A percentile compares a stretch with the other conserved stretches of the same genome.
Conservation (phyloP, 2,329 filamentous ascomycete species). For the Epichloe aotearoae region DNA sequence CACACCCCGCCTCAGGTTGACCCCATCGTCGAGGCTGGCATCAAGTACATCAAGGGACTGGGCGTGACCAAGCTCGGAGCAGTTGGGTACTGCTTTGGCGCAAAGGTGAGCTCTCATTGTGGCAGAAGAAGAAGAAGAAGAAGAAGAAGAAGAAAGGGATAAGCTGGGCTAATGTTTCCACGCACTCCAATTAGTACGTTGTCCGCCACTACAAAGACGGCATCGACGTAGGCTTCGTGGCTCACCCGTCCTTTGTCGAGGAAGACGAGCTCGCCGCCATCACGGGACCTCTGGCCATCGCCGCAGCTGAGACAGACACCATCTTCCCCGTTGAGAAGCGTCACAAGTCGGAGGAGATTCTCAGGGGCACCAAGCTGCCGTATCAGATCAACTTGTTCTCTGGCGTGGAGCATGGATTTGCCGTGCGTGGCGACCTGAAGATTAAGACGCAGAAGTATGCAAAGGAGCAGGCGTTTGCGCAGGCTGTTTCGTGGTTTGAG, state of each 20-base stretch:
- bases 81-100: conserved; percentile 54
- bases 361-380: conserved; percentile 35
- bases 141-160: not conserved
- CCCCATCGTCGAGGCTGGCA: conserved; percentile 19
- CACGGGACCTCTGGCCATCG: conserved; percentile 43
- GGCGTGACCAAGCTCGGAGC: conserved; percentile 40
- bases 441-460: conserved; percentile 45
- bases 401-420: conserved; percentile 60
- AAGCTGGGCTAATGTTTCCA: not conserved
- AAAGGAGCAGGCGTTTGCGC: conserved; percentile 66
- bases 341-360: conserved; percentile 43
- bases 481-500: conserved; percentile 66
- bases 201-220: conserved; percentile 47
- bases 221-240: conserved; percentile 46
- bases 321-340: conserved; percentile 46
- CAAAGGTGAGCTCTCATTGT: conserved; percentile 29
- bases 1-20: conserved; percentile 21
- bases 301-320: conserved; percentile 48
- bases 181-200: conserved; percentile 39
- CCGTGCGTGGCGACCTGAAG: conserved; percentile 48
- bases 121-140: not conserved
- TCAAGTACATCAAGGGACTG: conserved; percentile 42
- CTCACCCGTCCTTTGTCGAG: conserved; percentile 50
- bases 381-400: conserved; percentile 62
- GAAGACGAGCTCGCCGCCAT: conserved; percentile 46